Base-by-base conservation (phyloP, 2,329 filamentous ascomycete genomes). In the Beauveria varroae region DNA sequence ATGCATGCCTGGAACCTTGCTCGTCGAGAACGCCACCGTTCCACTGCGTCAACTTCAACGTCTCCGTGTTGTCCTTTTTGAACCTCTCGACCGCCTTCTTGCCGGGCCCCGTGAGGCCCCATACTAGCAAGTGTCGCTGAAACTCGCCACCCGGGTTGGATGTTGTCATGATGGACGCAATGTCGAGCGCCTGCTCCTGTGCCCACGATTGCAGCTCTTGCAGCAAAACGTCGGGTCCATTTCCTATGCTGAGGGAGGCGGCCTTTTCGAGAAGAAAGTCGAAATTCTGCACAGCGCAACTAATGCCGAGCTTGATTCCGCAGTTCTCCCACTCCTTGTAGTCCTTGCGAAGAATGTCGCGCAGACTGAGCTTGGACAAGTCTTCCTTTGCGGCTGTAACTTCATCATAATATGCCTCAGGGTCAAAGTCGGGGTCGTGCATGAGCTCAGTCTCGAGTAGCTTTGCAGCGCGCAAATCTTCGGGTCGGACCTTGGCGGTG, bases 261-360 rank as follows among this genome's bases (percentile, higher is more conserved):
- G 82, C 83, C 66, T 84, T 84, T 16, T 72, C 68, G 12, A 84
- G 70, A 44, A 93, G 72, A 64, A 86, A 89, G 5, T 74, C 73
- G 6, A 93, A 73, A n/a, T 81, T 74, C 65, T 85, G 85, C 3
- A 89, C 84, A 3, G 87, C 78, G 47, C 83, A 83, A 67, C 84
- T 84, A 18, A 90, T 84, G n/a, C 90, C 90, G 5, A 93, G 78
- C 20, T 75, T 78, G 43, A 85, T 69, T 0, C 73, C 75, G 12
- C 76, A 75, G 60, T 85, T 83, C 12, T 75, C 75, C 90, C 90
- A 95, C 69, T 89, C 81, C 75, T 96, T 96, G 75, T 93, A 96
- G 74, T 96, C 90, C 72, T 93, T 93, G 65, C 88, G 80, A 57
- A 93, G 73, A 44, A 93, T 81, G 66, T 93, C 90, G 24, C 81